Conservation (phyloP, 495 filamentous ascomycete species). For the Xylaria venustula region DNA sequence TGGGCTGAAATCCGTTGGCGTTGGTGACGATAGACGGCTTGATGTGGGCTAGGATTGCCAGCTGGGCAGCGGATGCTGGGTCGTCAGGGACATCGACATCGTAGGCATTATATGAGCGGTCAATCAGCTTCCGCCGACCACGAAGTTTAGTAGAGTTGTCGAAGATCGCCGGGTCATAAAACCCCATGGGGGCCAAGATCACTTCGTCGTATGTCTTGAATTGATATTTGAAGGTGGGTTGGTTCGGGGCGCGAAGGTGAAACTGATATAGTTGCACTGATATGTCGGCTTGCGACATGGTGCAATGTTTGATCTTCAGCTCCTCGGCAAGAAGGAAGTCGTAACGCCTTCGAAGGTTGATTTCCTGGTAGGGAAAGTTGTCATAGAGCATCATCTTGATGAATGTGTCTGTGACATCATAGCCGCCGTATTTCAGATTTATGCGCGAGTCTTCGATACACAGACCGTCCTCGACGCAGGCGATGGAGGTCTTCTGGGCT, state of each 20-base stretch:
- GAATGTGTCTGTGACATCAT: slow-evolving; percentile 90
- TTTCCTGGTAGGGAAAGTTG: slow-evolving; percentile 89
- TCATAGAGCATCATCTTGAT: slow-evolving; percentile 96
- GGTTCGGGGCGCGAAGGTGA: slow-evolving; percentile 80
- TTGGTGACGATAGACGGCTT: slow-evolving; percentile 55
- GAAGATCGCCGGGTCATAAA: slow-evolving; percentile 84
- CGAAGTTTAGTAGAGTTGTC: slow-evolving; percentile 74
- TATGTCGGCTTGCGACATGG: slow-evolving; percentile 80
- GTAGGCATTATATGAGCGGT: slow-evolving; percentile 88
- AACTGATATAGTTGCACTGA: slow-evolving; percentile 80
- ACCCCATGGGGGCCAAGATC: slow-evolving; percentile 84
- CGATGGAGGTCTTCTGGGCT: slow-evolving; percentile 96
- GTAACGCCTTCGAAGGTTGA: slow-evolving; percentile 85
- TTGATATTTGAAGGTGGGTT: slow-evolving; percentile 83
- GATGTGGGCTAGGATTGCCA: slow-evolving; percentile 67
- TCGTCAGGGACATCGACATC: slow-evolving; percentile 83
- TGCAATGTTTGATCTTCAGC: slow-evolving; percentile 85
- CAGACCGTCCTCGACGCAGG: slow-evolving; percentile 96
- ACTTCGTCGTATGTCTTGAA: slow-evolving; percentile 97
- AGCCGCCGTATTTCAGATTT: slow-evolving; percentile 91
- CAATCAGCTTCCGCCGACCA: slow-evolving; percentile 73
- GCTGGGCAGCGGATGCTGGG: slow-evolving; percentile 80
- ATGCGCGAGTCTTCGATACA: slow-evolving; percentile 85
- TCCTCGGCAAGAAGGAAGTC: slow-evolving; percentile 94
- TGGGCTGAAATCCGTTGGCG: slow-evolving; percentile 34